phyloP scores from a whole-genome alignment of 2,329 filamentous ascomycete species.

The Tolypocladium amazonense region DNA sequence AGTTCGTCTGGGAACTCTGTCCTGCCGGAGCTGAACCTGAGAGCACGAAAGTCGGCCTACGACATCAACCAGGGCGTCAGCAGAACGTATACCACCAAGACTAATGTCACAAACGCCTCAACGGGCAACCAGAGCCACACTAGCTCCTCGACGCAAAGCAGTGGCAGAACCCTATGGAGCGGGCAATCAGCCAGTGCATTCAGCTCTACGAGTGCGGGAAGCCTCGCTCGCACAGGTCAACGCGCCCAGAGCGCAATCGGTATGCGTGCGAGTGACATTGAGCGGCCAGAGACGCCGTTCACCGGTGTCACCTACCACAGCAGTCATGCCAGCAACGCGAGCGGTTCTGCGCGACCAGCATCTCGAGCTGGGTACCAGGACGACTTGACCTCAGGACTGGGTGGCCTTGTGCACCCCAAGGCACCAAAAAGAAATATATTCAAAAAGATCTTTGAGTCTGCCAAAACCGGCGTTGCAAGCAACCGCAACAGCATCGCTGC shows the following conservation, averaged over 20 bases:
- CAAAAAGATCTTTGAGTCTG: conserved; percentile 88
- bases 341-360: conserved; percentile 38
- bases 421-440: conserved; percentile 82
- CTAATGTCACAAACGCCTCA: conserved; percentile 70
- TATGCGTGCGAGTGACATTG: conserved; percentile 42
- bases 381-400: conserved; percentile 59
- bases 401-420: conserved; percentile 68
- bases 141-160: conserved; percentile 67
- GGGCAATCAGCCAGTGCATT: conserved; percentile 82
- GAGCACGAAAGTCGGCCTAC: conserved; percentile 64
- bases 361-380: conserved; percentile 57
- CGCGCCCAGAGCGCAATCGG: conserved; percentile 57
- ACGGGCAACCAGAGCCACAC: conserved; percentile 60
- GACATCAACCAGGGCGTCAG: conserved; percentile 63
- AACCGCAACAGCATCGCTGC: conserved; percentile 75
- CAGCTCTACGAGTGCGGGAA: conserved; percentile 91
- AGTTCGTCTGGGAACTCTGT: conserved; percentile 41
- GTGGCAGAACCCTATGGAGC: conserved; percentile 84
- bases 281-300: conserved; percentile 52
- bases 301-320: conserved; percentile 85
- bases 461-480: conserved; percentile 86
- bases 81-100: conserved; percentile 81
- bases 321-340: conserved; percentile 59
- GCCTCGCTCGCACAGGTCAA: conserved; percentile 67
- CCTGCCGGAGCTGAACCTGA: conserved; percentile 35